phyloP scores from a whole-genome alignment of 2,329 filamentous ascomycete genomes.

The Aspergillus pseudotamarii region DNA sequence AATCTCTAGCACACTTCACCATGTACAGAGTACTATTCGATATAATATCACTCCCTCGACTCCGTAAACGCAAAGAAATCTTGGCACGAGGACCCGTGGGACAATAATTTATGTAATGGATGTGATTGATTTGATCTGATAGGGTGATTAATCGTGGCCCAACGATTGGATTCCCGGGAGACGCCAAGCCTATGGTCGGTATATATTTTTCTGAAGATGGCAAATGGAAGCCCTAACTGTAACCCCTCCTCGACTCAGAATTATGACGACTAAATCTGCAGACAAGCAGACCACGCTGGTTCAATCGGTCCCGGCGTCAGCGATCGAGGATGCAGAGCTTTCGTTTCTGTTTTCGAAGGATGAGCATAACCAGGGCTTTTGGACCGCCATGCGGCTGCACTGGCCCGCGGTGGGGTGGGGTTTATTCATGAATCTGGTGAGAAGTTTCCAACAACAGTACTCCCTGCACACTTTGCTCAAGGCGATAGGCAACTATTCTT shows the following conservation, averaged over 20 bases:
- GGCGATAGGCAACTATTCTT: conserved; percentile 20
- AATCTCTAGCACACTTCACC: too few species aligned
- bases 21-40: too few species aligned
- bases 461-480: background rate
- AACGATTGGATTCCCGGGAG: background rate
- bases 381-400: conserved; percentile 26
- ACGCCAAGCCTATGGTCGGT: background rate
- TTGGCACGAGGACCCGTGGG: background rate
- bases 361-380: conserved; percentile 28
- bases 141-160: background rate
- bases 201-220: background rate
- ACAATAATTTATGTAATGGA: background rate
- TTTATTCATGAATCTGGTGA: conserved; percentile 31
- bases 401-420: conserved; percentile 31
- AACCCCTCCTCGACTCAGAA: background rate
- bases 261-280: background rate
- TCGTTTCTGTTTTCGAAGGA: conserved; percentile 26
- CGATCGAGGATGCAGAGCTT: conserved; percentile 20
- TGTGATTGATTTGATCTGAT: background rate
- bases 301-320: conserved; percentile 19
- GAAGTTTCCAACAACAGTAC: background rate
- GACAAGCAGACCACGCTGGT: conserved; percentile 20
- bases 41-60: too few species aligned
- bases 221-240: background rate
- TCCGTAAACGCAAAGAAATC: too few species aligned